phyloP scores from a whole-genome alignment of 73 alveolate species.

The Durusdinium trenchii region DNA sequence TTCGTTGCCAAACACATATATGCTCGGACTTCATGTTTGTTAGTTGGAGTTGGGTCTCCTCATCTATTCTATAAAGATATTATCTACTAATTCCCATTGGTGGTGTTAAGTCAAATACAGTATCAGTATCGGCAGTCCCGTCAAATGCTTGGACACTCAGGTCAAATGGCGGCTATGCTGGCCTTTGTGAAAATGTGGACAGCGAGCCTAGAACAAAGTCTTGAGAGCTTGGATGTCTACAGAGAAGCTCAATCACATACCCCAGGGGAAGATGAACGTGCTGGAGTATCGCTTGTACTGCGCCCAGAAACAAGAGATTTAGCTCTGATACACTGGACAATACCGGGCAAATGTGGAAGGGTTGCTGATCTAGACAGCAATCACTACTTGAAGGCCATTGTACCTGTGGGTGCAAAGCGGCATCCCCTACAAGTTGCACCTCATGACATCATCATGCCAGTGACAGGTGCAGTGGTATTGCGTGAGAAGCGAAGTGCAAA shows the following conservation, averaged over 20 bases:
- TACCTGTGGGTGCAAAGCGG: not conserved
- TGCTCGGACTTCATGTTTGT: no score
- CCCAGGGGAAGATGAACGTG: not conserved
- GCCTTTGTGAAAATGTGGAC: no score
- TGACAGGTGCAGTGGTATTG: not conserved
- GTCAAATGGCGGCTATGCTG: no score
- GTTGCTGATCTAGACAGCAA: not conserved
- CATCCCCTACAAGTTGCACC: not conserved
- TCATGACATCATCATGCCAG: not conserved
- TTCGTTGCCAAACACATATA: no score
- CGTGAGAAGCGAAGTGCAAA: not conserved
- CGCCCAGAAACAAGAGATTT: not conserved
- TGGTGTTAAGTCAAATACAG: no score
- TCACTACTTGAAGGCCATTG: not conserved
- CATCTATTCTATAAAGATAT: no score
- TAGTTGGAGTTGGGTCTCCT: no score
- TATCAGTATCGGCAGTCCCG: no score
- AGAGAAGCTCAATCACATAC: not conserved
- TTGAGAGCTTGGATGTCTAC: not conserved
- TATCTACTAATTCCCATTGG: no score
- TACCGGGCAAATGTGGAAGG: not conserved
- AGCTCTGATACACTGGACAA: constrained; percentile 4
- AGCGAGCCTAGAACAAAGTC: not conserved
- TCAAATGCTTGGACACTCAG: no score
- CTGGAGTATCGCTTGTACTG: not conserved